Evolutionary conservation across 306 rosid species (phyloP).

Genomic region (Mimosa pudica): DNA sequence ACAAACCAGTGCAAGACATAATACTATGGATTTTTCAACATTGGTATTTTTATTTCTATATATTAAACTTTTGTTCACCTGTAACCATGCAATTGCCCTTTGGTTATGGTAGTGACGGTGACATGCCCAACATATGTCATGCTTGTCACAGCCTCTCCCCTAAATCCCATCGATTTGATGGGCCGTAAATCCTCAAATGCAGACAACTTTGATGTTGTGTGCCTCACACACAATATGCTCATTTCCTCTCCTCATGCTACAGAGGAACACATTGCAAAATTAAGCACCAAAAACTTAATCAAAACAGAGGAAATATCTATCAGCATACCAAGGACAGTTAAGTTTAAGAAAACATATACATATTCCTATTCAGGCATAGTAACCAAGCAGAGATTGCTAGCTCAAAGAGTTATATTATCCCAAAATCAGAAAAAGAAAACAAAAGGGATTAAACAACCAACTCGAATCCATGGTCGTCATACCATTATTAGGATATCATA

Average conservation of each 20-base stretch:
- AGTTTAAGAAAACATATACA: background rate
- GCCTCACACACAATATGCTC: slow-evolving; percentile 87
- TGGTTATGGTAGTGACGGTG: slow-evolving; percentile 85
- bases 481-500: too few relatives aligned
- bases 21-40: background rate
- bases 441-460: background rate
- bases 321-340: background rate
- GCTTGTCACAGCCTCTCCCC: slow-evolving; percentile 96
- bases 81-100: slow-evolving; percentile 80
- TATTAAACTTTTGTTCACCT: slow-evolving; percentile 42
- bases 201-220: slow-evolving; percentile 83
- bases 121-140: slow-evolving; percentile 94
- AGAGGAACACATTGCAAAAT: background rate
- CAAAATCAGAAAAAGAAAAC: background rate
- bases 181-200: slow-evolving; percentile 76
- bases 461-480: too few relatives aligned
- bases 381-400: background rate
- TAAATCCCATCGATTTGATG: slow-evolving; percentile 88
- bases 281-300: background rate
- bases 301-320: background rate
- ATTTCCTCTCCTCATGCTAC: slow-evolving; percentile 82
- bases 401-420: background rate
- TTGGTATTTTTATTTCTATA: background rate
- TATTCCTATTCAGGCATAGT: background rate
- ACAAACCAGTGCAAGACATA: slow-evolving; percentile 1